Evolutionary conservation across 225 moss, liverwort and hornwort genomes (phyloP), one percentile per base, ranked within the genome.

Genomic region (Ulota crispa): DNA sequence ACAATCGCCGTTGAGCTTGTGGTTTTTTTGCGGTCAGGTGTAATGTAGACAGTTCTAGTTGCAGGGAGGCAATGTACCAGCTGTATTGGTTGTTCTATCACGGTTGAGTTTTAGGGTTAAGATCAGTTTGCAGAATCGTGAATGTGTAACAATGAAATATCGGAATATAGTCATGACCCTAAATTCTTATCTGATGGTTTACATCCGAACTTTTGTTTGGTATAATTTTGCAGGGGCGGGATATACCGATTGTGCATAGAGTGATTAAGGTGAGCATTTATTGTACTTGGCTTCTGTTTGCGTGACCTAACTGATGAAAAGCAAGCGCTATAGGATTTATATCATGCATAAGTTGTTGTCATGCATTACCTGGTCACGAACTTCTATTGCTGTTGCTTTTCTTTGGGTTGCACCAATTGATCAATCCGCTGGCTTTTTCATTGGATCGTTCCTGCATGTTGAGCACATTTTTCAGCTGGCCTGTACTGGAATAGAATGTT

Each of bases 211-310:
- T 67, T 54, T 73, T 52, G 39, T 26, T 79, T 57, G 64, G 42
- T 42, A 32, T 42, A 68, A 68, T 31, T 72, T 73, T 85, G 79
- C 85, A 91, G 89, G 91, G 91, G n/a, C 88, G 89, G 80, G 83
- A 87, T 36, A 89, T 91, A 64, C 91, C 91, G 64, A 91, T 91
- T 82, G 91, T 91, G 75, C 91, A 91, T 77, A 89, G 91, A 79
- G 91, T 91, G 55, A 91, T 91, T 63, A 91, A 91, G 91, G 91
- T 91, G 73, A 76, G 85, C 14, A 57, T 72, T 36, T 52, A 9
- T 34, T 39, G 3, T 11, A 41, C 9, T 68, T 8, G 80, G 72
- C 31, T 36, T 43, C 36, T 68, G 54, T 56, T 30, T 60, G 27
- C 62, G 77, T 64, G 26, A 80, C 24, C 41, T 73, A 37, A n/a